Evolutionary conservation across 768 basidiomycete species (phyloP), one percentile per base, ranked within the genome.

Genomic region (Leccinum barrowsii): DNA sequence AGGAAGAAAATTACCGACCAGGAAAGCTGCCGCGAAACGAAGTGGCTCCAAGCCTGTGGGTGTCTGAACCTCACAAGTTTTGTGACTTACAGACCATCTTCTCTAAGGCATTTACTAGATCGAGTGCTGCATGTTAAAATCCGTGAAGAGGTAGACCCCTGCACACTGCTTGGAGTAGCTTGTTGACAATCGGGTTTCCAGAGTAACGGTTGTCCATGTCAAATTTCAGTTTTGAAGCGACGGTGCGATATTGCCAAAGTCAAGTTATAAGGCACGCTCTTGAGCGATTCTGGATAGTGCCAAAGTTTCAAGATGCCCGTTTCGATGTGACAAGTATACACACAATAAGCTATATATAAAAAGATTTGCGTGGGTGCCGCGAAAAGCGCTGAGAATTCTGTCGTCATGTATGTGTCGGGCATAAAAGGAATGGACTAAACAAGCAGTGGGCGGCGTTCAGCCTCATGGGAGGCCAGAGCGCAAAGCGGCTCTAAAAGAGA

Each of bases 1-100:
- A 17, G 56, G 60, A 48, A 57, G 61, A 37, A 54, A 50, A 62
- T 22, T 51, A 7, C 47, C 59, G 46, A 35, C 55, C 17, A 59
- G 55, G 32, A 62, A 59, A 35, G 32, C 53, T 7, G 47, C 37
- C 12, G 51, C 52, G 17, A 58, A 52, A 40, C 53, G 49, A 10
- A 37, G 51, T n/a, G 56, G 57, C 13, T 32, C 53, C 7, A 58
- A 58, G 40, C 54, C 21, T 60, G 69, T 65, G 47, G 12, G 57
- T 50, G 42, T 24, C 24, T 32, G 40, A 32, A 13, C 24, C 22
- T 49, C 42, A 2, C 19, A 44, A 44, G 10, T 11, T 5, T 28
- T 30, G 12, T 5, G 40, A 46, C 7, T 37, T 10, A 12, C 40
- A 7, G 11, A 12, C 26, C 10, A 34, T 10, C 13, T 52, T 32